Percentiles rank a stretch among this genome's conserved stretches.
Evolutionary conservation across 1,139 yeast genomes (phyloP).

Genomic region (Yamadazyma membranifaciens): DNA sequence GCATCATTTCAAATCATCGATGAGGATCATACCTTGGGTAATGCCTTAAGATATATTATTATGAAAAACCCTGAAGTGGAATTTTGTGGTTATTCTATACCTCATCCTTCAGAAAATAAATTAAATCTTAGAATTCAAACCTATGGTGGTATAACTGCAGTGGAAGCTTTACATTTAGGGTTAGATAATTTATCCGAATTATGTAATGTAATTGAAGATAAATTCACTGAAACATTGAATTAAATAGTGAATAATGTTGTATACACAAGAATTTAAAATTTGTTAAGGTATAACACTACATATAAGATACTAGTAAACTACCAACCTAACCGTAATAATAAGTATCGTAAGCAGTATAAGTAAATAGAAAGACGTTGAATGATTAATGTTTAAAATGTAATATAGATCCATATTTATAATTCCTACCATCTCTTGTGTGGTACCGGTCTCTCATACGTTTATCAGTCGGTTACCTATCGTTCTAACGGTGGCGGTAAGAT

Average conservation of each 20-base stretch:
- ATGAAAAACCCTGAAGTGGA: conserved; percentile 98
- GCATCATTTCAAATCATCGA: conserved; percentile 91
- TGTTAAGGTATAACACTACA: too few species aligned
- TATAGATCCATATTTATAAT: conserved; percentile 4
- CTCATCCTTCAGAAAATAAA: conserved; percentile 96
- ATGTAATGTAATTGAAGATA: conserved; percentile 80
- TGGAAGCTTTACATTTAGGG: conserved; percentile 91
- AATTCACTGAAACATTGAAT: conserved; percentile 50
- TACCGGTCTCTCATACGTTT: too few species aligned
- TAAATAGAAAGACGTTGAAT: too few species aligned
- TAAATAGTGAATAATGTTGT: not conserved
- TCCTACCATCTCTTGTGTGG: too few species aligned
- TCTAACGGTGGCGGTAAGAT: too few species aligned
- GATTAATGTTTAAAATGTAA: conserved; percentile 4
- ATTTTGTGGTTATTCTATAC: conserved; percentile 96
- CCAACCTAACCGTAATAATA: too few species aligned
- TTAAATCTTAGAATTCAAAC: conserved; percentile 92
- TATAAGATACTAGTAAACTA: too few species aligned
- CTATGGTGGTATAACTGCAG: conserved; percentile 83
- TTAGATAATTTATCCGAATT: conserved; percentile 79
- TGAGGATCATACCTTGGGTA: conserved; percentile 95
- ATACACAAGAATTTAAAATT: too few species aligned
- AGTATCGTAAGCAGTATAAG: too few species aligned
- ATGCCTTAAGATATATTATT: conserved; percentile 86
- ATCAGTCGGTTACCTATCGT: too few species aligned